Evolutionary conservation across 1,284 basidiomycete genomes (phyloP), one percentile per base, ranked within the genome.

Genomic region (Rhodotorula sp.): DNA sequence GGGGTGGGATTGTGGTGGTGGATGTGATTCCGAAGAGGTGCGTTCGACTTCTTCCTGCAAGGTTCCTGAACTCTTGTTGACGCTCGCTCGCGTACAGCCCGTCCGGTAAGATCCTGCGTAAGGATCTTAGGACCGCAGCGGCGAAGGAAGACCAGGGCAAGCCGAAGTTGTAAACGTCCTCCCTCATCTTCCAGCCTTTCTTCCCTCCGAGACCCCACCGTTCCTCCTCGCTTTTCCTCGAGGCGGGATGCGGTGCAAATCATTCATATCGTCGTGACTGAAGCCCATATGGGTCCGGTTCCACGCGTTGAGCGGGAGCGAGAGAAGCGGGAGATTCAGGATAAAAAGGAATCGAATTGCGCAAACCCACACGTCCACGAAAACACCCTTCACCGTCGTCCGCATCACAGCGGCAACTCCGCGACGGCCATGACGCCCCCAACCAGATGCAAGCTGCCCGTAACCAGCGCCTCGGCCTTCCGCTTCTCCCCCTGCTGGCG

Each of bases 341-440:
- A 40, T 7, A 40, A 13, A 40, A 40, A 40, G 37, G 13, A 40
- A 11, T 18, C 40, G 40, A 44, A 44, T 24, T 59, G 26, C 58
- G 34, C 18, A 18, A 18, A 24, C 53, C 53, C 34, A 20, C 4
- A 22, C 18, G 15, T 11, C 40, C 40, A 44, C 40, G n/a, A 44
- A 18, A 10, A 44, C 40, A 18, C 15, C 40, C 40, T 44, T 44
- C 40, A 7, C 40, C 16, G 40, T 18, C 40, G 15, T 13, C 7
- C 10, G 5, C 11, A 6, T 40, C 55, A 70, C 37, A 73, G 28
- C 0, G 66, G 66, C n/a, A 97, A 80, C 30, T 86, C 88, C 13
- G 92, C 90, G 7, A 92, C 92, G 77, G 95, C 93, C 77, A 99
- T 91, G 15, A 95, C 84, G 3, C 96, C 96, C 30, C 96, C 96